Conservation (phyloP, 1,139 yeast genomes). For the Meyerozyma elateridarum region DNA sequence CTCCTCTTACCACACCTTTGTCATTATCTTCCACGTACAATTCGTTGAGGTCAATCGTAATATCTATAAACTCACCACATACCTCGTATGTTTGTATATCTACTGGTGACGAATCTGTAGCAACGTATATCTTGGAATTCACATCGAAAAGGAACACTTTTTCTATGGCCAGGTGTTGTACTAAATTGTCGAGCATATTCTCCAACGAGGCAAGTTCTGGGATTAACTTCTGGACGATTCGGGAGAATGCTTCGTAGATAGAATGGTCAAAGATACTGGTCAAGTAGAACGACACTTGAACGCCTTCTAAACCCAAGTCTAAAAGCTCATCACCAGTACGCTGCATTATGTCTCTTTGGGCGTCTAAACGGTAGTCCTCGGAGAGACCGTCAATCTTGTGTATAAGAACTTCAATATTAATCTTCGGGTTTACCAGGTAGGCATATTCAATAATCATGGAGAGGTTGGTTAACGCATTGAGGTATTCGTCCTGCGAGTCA, state of each 20-base stretch:
- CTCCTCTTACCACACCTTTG: conserved; percentile 10
- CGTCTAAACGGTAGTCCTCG: conserved; percentile 90
- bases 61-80: conserved; percentile 95
- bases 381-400: conserved; percentile 94
- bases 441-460: conserved; percentile 89
- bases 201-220: conserved; percentile 88
- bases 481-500: conserved; percentile 91
- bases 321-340: conserved; percentile 88
- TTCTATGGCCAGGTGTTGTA: conserved; percentile 86
- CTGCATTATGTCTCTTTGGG: conserved; percentile 95
- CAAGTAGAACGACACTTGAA: conserved; percentile 83
- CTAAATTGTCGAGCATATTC: conserved; percentile 80
- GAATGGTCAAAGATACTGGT: conserved; percentile 95
- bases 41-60: conserved; percentile 82
- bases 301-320: conserved; percentile 87
- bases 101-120: conserved; percentile 93
- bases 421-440: conserved; percentile 75
- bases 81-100: conserved; percentile 95
- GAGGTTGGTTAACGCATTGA: conserved; percentile 83
- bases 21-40: conserved; percentile 45
- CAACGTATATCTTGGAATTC: conserved; percentile 90
- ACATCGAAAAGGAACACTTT: conserved; percentile 90
- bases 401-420: conserved; percentile 86
- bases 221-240: conserved; percentile 86
- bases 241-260: conserved; percentile 89